Base-by-base conservation (phyloP, 2,329 filamentous ascomycete genomes). In the Acarospora socialis region DNA sequence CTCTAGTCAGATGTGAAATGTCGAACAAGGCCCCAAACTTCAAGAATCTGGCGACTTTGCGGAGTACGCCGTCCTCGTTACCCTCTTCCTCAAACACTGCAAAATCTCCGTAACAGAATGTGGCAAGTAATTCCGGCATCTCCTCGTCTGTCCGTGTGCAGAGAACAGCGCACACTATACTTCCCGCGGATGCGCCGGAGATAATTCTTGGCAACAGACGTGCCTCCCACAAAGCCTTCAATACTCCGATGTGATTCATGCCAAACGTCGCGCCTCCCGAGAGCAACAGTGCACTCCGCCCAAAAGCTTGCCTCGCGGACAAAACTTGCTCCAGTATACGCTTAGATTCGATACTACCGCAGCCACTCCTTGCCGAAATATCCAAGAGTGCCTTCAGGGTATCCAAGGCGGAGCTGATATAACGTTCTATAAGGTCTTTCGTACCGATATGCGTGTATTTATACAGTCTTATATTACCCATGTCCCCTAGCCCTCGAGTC, bases 221-320 rank as follows among this genome's bases (percentile, higher is more conserved):
- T 3, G 71, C 66, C 47, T 90, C 74, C 52, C 76, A 84, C 3
- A 93, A 63, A 3, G 77, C 69, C 53, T 92, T 92, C 33, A 92
- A 60, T 3, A 93, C 83, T 1, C 84, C 84, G 33, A 92, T 79
- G 51, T 93, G 84, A 37, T 81, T 81, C 81, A 93, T 92, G 23
- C 84, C 84, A 56, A 92, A 83, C 1, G 84, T 90, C 1, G 79
- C 83, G 2, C 84, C 84, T 5, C 84, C 84, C 4, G 83, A 92
- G 7, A 93, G 61, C 7, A 92, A 62, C 30, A 93, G 59, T 0
- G 82, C 84, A 40, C 77, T 90, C 39, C 83, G 69, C n/a, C 83
- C 83, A 48, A 84, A 92, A 21, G 80, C 79, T 48, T 86, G 80
- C 22, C 81, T 70, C 1, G 81, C 70, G 34, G 72, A 70, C 27